phyloP scores from a whole-genome alignment of 2,329 filamentous ascomycete species.

The Ilyonectria sp. region DNA sequence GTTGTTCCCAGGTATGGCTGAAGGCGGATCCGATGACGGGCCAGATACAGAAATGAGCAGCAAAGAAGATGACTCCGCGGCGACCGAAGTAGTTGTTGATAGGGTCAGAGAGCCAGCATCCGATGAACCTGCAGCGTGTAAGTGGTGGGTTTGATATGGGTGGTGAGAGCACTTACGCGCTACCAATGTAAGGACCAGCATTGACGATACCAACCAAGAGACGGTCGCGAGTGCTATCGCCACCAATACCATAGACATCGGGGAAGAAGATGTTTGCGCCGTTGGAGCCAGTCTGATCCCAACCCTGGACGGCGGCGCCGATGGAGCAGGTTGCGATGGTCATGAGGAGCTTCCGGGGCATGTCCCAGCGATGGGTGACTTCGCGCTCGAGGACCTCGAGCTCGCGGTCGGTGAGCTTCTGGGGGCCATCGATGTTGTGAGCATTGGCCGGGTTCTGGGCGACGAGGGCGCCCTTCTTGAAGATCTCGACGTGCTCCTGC shows the following conservation, averaged over 20 bases:
- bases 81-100: constrained; percentile 65
- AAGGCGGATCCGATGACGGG: constrained; percentile 76
- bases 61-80: constrained; percentile 76
- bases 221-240: constrained; percentile 50
- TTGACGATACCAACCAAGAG: constrained; percentile 78
- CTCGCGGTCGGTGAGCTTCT: constrained; percentile 61
- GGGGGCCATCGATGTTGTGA: constrained; percentile 67
- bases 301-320: constrained; percentile 77
- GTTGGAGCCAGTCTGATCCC: constrained; percentile 76
- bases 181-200: constrained; percentile 65
- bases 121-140: constrained; percentile 55
- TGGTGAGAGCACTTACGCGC: constrained; percentile 50
- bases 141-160: constrained; percentile 7
- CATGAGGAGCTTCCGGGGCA: constrained; percentile 74
- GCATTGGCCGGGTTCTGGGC: constrained; percentile 71
- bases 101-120: constrained; percentile 78
- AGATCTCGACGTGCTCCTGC: constrained; percentile 68
- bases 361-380: constrained; percentile 75
- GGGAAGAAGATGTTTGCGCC: constrained; percentile 76
- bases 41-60: constrained; percentile 79
- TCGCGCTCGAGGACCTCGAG: constrained; percentile 70
- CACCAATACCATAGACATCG: constrained; percentile 56
- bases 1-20: constrained; percentile 76
- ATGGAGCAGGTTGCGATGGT: constrained; percentile 79
- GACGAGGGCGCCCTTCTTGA: constrained; percentile 71